A percentile compares a stretch with the other conserved stretches of the same genome.
These are phyloP conservation scores for Raphanus hybrid DNA, from an alignment of 441 rosid genomes.

Conservation along the genomic window DNA sequence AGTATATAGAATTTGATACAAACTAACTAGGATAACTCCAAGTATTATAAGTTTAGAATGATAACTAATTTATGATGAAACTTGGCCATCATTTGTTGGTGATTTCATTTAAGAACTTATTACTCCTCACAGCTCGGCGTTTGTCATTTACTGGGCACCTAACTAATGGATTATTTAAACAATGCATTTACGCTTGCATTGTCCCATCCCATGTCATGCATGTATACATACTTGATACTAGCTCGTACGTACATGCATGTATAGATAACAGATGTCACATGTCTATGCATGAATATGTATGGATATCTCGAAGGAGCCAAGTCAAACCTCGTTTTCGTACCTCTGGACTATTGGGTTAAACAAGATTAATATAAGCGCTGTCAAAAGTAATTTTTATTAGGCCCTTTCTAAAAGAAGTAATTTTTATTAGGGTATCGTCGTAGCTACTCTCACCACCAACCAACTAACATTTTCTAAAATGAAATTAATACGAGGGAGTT, in stretches of 20 bases:
- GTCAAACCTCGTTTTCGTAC: slow-evolving; percentile 30
- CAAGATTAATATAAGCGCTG: slow-evolving; percentile 30
- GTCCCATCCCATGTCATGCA: too few species aligned
- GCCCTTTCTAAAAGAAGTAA: too few species aligned
- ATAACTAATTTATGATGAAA: neutral
- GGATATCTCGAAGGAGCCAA: slow-evolving; percentile 2
- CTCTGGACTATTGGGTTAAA: slow-evolving; percentile 27
- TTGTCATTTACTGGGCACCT: slow-evolving; percentile 25
- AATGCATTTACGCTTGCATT: too few species aligned
- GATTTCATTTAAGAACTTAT: slow-evolving; percentile 15
- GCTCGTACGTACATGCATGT: neutral
- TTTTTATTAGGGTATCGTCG: slow-evolving; percentile 4
- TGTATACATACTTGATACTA: too few species aligned
- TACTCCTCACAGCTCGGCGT: slow-evolving; percentile 2
- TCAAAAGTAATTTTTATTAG: slow-evolving; percentile 20
- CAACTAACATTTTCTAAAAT: slow-evolving; percentile 11
- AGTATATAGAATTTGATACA: too few species aligned
- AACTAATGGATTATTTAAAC: neutral
- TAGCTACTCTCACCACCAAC: slow-evolving; percentile 36
- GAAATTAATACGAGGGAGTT: neutral
- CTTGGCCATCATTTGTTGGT: slow-evolving; percentile 20
- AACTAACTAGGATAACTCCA: neutral
- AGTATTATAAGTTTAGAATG: neutral
- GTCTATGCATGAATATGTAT: too few species aligned
- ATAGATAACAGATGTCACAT: neutral